Percentiles rank a stretch among this genome's conserved stretches.
phyloP scores from a whole-genome alignment of 2,329 filamentous ascomycete genomes.

The Didymella sp. region DNA sequence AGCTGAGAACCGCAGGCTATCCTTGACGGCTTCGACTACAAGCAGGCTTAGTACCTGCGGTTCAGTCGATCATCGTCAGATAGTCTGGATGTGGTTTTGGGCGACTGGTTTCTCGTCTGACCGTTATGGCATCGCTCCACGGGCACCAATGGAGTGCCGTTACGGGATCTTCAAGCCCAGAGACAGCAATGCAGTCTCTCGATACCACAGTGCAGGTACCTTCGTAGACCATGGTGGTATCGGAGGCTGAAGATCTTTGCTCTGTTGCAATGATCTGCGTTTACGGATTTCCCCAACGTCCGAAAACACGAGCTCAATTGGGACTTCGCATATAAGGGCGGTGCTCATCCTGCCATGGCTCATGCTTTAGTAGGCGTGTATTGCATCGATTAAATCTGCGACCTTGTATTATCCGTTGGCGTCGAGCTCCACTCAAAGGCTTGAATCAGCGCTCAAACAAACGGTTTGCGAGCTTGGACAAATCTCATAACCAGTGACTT shows the following conservation, averaged over 20 bases:
- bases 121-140: slow-evolving; percentile 20
- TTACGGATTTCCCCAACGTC: slow-evolving; percentile 33
- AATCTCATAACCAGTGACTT: background rate
- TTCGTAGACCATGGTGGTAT: slow-evolving; percentile 6
- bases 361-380: background rate
- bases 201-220: background rate
- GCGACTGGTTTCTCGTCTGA: slow-evolving; percentile 28
- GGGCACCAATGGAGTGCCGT: slow-evolving; percentile 22
- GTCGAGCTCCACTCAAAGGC: slow-evolving; percentile 15
- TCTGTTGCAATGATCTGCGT: slow-evolving; percentile 25
- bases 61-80: slow-evolving; percentile 31
- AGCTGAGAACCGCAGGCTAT: slow-evolving; percentile 27
- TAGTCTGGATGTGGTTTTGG: slow-evolving; percentile 26
- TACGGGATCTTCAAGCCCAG: slow-evolving; percentile 5
- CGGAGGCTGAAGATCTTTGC: slow-evolving; percentile 25
- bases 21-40: slow-evolving; percentile 21
- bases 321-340: slow-evolving; percentile 13
- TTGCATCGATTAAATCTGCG: slow-evolving; percentile 3
- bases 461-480: slow-evolving; percentile 9
- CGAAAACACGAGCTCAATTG: slow-evolving; percentile 23
- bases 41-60: slow-evolving; percentile 29
- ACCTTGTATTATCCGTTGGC: slow-evolving; percentile 18
- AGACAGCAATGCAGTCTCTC: slow-evolving; percentile 6
- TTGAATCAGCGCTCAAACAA: slow-evolving; percentile 22
- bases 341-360: background rate